Evolutionary conservation across 164 flowering plant species (phyloP), one percentile per base, ranked within the genome.

Genomic region (Stephania japonica): DNA sequence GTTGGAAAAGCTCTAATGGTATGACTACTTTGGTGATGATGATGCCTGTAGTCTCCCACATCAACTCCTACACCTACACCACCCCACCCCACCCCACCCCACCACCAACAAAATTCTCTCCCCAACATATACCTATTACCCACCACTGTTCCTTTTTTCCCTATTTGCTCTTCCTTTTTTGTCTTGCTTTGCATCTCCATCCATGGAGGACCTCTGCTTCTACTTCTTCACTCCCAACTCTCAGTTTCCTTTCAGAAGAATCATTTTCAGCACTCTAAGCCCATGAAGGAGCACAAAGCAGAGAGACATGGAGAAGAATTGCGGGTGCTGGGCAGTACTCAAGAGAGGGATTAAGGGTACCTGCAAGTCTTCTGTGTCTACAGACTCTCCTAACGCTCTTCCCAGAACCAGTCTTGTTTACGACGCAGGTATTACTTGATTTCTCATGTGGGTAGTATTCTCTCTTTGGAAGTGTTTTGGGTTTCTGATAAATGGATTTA

Each of bases 401-500:
- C 97, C 97, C 71, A 82, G 94, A 67, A 86, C 90, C 66, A 91
- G 94, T 76, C 88, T 90, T 69, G 96, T 91, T 67, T 88, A 90
- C 83, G 97, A 94, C 81, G 90, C 94, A 75, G 97, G 96, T 89
- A 72, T 50, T 0, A 19, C 27, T 70, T 6, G 7, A 7, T 21
- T 63, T 63, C 66, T 69, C 10, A 47, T 12, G 6, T 42, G 16
- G 72, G 72, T 14, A 26, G 18, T 32, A 5, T 56, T 56, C 0
- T 13, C 62, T 59, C 64, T 59, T n/a, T 59, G 12, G 64, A n/a
- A 32, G 38, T 32, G 38, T 32, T 32, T 32, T 32, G 38, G 38
- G 4, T 0, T 18, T 59, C 64, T 59, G 1, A 59, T 7, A 59
- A 43, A 42, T 26, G 41, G 18, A 3, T n/a, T 49, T 49, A 49